Conservation (phyloP, 108 stramenopile genomes). For the Schizochytrium sp. region DNA sequence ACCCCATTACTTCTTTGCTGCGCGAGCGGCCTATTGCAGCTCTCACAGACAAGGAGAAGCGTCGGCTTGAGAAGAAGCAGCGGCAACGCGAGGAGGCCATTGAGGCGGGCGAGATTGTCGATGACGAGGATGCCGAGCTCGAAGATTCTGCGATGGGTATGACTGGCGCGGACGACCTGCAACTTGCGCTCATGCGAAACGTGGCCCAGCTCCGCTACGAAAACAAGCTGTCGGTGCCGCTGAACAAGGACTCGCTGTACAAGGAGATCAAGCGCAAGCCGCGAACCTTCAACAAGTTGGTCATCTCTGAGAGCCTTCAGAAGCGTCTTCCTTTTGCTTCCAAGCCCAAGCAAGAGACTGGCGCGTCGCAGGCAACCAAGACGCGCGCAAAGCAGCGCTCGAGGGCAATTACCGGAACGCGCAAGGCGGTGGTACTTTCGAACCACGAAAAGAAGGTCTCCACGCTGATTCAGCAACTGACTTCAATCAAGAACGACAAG, state of each 20-base stretch:
- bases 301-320: slow-evolving; percentile 78
- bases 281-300: slow-evolving; percentile 67
- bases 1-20: slow-evolving; percentile 83
- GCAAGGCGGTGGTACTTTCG: slow-evolving; percentile 41
- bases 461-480: slow-evolving; percentile 35
- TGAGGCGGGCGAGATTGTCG: neutral
- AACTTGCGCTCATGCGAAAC: slow-evolving; percentile 75
- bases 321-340: slow-evolving; percentile 77
- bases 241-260: slow-evolving; percentile 90
- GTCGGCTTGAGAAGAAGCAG: neutral
- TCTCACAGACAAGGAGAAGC: neutral
- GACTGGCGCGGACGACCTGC: slow-evolving; percentile 28
- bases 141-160: neutral
- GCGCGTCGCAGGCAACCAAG: slow-evolving; percentile 56
- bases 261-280: slow-evolving; percentile 73
- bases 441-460: slow-evolving; percentile 27
- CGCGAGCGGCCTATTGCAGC: neutral
- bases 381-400: neutral
- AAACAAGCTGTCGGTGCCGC: slow-evolving; percentile 73
- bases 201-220: slow-evolving; percentile 81
- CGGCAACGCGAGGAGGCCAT: neutral
- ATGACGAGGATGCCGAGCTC: neutral
- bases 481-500: slow-evolving; percentile 43
- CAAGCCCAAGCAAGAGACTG: slow-evolving; percentile 75
- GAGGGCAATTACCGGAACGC: neutral